Evolutionary conservation across 768 basidiomycete species (phyloP), one percentile per base, ranked within the genome.

Genomic region (Mycena belliarum): DNA sequence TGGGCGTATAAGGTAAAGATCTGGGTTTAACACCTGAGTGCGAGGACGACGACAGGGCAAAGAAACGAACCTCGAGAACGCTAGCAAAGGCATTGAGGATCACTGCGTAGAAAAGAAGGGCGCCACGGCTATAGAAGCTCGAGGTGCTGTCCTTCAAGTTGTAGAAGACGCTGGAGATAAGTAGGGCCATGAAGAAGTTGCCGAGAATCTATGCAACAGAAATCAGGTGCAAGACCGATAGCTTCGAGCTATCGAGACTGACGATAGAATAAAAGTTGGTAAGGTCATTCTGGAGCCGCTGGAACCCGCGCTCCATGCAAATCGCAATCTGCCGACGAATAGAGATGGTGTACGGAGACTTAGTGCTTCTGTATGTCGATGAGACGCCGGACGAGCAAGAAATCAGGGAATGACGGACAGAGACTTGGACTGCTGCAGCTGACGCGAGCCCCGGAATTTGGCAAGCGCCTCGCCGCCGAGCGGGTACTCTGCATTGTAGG

Each of bases 261-360:
- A 66, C 57, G 2, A 57, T 61, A 10, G 50, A 49, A 12, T 59
- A 61, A 29, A 66, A 67, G 4, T 68, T 65, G 12, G 60, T 52
- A 40, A 70, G 54, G 61, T 82, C 80, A 10, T 77, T 80, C 26
- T 65, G 68, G 20, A 81, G 66, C 54, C 81, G 72, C 67, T 76
- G 76, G 67, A 76, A 76, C 3, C 79, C 77, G 25, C 83, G 72
- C 3, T 62, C 59, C 54, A 82, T 72, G 52, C 79, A 80, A 6
- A 79, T 68, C 23, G 71, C 66, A 52, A 82, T 66, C 61, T 84
- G 82, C 63, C 72, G 74, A 1, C 67, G 72, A 40, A 78, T 74
- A 0, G 78, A 80, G 26, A 83, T 67, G 15, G 73, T 77, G 66
- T 79, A 83, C 0, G 79, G 73, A 0, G 74, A 65, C 44, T 49